phyloP scores from a whole-genome alignment of 2,329 filamentous ascomycete species.

The Stylonectria norvegica region DNA sequence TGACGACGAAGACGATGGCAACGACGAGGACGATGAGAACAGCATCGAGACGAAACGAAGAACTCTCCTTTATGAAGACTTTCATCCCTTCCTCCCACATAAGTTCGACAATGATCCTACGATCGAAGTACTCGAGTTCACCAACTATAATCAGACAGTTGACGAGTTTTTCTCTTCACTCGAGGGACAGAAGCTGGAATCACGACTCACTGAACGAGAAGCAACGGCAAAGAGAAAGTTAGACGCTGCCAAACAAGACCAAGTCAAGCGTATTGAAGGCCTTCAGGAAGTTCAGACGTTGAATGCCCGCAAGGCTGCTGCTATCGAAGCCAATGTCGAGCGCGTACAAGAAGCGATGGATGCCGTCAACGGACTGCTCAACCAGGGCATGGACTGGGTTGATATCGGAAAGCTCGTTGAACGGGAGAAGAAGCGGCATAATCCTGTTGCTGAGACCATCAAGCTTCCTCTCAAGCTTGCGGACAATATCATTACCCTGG shows the following conservation, averaged over 20 bases:
- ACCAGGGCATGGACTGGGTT: conserved; percentile 96
- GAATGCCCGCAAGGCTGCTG: conserved; percentile 83
- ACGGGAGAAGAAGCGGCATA: conserved; percentile 74
- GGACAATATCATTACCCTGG: conserved; percentile 82
- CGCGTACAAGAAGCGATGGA: conserved; percentile 90
- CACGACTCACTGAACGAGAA: conserved; percentile 76
- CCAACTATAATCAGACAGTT: conserved; percentile 87
- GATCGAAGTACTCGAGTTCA: conserved; percentile 69
- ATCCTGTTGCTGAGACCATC: conserved; percentile 83
- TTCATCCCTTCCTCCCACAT: conserved; percentile 83
- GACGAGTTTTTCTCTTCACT: conserved; percentile 97
- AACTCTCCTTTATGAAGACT: conserved; percentile 80
- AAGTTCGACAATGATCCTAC: conserved; percentile 70
- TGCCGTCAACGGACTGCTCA: conserved; percentile 86
- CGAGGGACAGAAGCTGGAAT: conserved; percentile 89
- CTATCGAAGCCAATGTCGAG: conserved; percentile 86
- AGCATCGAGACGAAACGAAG: conserved; percentile 32
- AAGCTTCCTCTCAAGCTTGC: conserved; percentile 81
- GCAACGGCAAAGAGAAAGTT: conserved; percentile 78
- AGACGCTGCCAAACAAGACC: conserved; percentile 78
- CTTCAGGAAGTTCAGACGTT: conserved; percentile 76
- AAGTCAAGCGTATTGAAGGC: conserved; percentile 78
- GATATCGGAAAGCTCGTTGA: conserved; percentile 87
- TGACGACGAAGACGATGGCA: conserved; percentile 19
- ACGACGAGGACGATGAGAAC: conserved; percentile 27